Evolutionary conservation across 1,139 yeast genomes (phyloP).

Genomic region (Yamadazyma atlantica): DNA sequence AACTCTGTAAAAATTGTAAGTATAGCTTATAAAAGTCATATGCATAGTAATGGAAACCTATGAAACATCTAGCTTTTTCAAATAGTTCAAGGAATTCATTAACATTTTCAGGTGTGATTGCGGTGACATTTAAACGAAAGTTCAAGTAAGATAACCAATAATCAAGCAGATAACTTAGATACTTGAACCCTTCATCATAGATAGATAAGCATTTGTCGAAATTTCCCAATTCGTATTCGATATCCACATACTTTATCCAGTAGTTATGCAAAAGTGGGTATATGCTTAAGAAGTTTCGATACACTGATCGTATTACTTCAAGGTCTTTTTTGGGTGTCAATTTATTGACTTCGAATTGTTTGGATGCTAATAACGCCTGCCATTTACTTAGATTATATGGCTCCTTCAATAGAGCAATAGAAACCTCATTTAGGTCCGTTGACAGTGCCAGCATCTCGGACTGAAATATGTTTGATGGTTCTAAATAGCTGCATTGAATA

Average conservation of each 20-base stretch:
- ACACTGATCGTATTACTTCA: constrained; percentile 48
- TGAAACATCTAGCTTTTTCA: constrained; percentile 57
- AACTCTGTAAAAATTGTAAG: constrained; percentile 50
- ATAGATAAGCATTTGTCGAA: constrained; percentile 48
- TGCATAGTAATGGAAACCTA: constrained; percentile 74
- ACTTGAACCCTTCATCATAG: constrained; percentile 53
- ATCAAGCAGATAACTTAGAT: constrained; percentile 57
- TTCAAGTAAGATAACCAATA: constrained; percentile 73
- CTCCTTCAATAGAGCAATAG: constrained; percentile 33
- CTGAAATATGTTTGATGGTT: not conserved
- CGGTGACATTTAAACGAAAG: constrained; percentile 47
- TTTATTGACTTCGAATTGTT: constrained; percentile 40
- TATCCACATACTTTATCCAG: constrained; percentile 74
- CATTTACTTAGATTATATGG: constrained; percentile 51
- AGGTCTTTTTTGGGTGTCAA: constrained; percentile 40
- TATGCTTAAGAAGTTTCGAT: constrained; percentile 54
- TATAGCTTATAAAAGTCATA: constrained; percentile 78
- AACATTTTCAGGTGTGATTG: constrained; percentile 18
- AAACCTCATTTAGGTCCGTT: constrained; percentile 9
- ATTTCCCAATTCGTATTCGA: constrained; percentile 62
- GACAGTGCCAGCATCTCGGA: not conserved
- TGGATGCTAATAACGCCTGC: constrained; percentile 45
- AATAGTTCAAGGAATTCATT: constrained; percentile 36
- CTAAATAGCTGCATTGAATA: too few relatives aligned
- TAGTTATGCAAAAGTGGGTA: constrained; percentile 76